Conservation (phyloP, 495 filamentous ascomycete genomes). For the Friedmanniomyces simplex region DNA sequence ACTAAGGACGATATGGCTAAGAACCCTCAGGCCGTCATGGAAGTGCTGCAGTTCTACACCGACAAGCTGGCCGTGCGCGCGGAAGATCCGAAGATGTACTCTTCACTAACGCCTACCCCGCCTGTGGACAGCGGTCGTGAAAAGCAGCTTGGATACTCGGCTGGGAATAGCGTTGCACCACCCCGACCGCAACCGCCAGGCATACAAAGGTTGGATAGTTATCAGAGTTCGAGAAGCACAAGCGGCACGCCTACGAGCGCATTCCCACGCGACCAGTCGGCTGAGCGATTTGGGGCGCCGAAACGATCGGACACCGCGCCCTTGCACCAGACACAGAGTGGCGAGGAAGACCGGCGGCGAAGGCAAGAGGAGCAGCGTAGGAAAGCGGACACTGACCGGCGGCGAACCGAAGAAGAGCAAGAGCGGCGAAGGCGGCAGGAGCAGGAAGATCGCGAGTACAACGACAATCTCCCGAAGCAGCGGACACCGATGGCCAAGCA, state of each 20-base stretch:
- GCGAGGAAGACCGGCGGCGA: slow-evolving; percentile 35
- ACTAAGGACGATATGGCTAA: slow-evolving; percentile 96
- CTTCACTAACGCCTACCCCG: slow-evolving; percentile 59
- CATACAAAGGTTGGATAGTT: slow-evolving; percentile 26
- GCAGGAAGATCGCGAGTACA: slow-evolving; percentile 59
- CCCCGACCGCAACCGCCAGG: slow-evolving; percentile 58
- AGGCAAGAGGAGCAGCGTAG: slow-evolving; percentile 32
- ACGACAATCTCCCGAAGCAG: slow-evolving; percentile 70
- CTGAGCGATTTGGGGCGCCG: slow-evolving; percentile 14
- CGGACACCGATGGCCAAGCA: slow-evolving; percentile 74
- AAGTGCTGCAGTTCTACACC: slow-evolving; percentile 94
- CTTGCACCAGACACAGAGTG: slow-evolving; percentile 17
- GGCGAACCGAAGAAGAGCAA: slow-evolving; percentile 34
- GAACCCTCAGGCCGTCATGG: slow-evolving; percentile 95
- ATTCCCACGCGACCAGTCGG: slow-evolving; percentile 27
- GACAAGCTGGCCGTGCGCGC: slow-evolving; percentile 76
- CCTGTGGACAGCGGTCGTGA: slow-evolving; percentile 45
- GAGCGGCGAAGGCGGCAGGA: slow-evolving; percentile 59
- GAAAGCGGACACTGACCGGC: slow-evolving; percentile 47
- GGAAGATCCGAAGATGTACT: slow-evolving; percentile 67
- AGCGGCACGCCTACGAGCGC: slow-evolving; percentile 38
- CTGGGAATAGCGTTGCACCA: slow-evolving; percentile 64
- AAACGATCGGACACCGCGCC: slow-evolving; percentile 19
- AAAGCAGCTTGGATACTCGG: slow-evolving; percentile 55
- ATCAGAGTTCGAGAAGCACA: slow-evolving; percentile 26